phyloP scores from a whole-genome alignment of 257 asterid genomes.

The Prunella vulgaris region DNA sequence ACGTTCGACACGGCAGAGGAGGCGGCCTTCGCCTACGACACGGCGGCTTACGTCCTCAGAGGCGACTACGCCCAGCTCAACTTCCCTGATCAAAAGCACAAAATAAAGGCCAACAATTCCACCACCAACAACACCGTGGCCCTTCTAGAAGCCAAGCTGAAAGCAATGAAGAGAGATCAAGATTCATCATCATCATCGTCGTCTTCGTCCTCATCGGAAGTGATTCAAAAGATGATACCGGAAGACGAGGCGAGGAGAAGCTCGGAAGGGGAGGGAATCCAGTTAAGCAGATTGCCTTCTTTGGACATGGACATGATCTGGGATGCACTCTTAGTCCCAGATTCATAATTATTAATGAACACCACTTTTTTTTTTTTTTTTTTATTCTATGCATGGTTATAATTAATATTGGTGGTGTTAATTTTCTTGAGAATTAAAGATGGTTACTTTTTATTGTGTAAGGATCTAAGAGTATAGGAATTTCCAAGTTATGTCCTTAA shows the following conservation, averaged over 20 bases:
- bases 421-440: constrained; percentile 7
- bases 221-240: not conserved
- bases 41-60: constrained; percentile 40
- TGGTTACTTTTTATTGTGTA: not conserved
- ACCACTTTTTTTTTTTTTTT: not conserved
- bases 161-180: constrained; percentile 31
- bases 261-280: constrained; percentile 45
- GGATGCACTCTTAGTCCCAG: constrained; percentile 72
- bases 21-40: constrained; percentile 47
- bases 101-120: constrained; percentile 25
- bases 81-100: constrained; percentile 40
- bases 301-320: constrained; percentile 83
- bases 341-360: constrained; percentile 30
- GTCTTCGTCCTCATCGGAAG: not conserved
- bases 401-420: too few relatives aligned
- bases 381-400: constrained; percentile 19
- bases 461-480: not conserved
- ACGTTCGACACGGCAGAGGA: constrained; percentile 49
- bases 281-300: constrained; percentile 77
- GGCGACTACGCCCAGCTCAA: constrained; percentile 51
- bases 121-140: constrained; percentile 31
- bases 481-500: not conserved
- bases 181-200: not conserved
- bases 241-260: constrained; percentile 24
- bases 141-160: constrained; percentile 44